Percentiles rank a stretch among this genome's conserved stretches.
Evolutionary conservation across 345 rosid species (phyloP).

Genomic region (Eucalyptus cladocalyx): DNA sequence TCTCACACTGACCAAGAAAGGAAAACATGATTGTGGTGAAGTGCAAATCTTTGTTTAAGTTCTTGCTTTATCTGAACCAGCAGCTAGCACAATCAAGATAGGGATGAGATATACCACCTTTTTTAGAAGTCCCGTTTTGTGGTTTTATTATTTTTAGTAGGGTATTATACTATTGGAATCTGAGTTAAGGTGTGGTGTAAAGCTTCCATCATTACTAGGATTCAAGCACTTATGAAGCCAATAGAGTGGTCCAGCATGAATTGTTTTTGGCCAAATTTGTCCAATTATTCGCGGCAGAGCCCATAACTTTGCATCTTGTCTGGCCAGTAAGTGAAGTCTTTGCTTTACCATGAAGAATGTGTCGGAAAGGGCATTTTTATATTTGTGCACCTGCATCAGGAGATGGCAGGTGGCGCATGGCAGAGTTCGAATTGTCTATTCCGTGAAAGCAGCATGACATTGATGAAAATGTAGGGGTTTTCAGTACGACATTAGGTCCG

Average conservation of each 20-base stretch:
- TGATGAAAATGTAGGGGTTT: neutral
- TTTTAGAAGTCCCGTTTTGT: neutral
- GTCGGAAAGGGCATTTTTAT: neutral
- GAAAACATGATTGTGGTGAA: neutral
- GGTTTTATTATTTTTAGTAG: neutral
- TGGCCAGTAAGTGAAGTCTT: neutral
- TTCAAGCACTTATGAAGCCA: neutral
- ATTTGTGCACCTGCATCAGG: neutral
- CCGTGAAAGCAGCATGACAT: neutral
- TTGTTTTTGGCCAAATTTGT: neutral
- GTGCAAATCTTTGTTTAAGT: neutral
- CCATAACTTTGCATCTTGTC: neutral
- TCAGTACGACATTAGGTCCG: neutral
- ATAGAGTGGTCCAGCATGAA: neutral
- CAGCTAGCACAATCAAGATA: neutral
- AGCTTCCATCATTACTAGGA: neutral
- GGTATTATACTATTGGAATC: neutral
- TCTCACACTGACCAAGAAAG: neutral
- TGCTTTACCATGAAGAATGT: neutral
- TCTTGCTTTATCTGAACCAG: neutral
- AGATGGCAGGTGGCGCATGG: neutral
- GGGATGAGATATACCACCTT: neutral
- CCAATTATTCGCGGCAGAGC: neutral
- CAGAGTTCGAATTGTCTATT: neutral
- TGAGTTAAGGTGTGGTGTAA: neutral